Conservation (phyloP, 1,139 yeast species). For the Geotrichum aggregatum region DNA sequence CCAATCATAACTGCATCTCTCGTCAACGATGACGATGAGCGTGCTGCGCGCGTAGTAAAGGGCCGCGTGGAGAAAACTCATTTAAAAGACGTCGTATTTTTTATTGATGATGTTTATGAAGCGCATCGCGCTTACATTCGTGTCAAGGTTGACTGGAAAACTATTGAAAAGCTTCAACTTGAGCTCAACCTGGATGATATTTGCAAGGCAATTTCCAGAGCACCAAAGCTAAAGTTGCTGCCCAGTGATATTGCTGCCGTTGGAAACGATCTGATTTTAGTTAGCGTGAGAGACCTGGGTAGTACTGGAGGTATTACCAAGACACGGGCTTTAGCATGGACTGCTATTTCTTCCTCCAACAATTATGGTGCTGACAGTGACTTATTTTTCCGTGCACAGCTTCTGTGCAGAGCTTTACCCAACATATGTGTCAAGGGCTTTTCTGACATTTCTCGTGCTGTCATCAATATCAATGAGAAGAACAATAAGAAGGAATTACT, state of each 20-base stretch:
- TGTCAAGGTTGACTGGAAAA: constrained; percentile 73
- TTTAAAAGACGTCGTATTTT: constrained; percentile 78
- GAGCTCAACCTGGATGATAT: constrained; percentile 84
- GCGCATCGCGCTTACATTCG: constrained; percentile 75
- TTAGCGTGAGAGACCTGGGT: constrained; percentile 63
- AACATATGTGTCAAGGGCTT: constrained; percentile 88
- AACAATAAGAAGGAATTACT: constrained; percentile 83
- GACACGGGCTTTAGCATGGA: constrained; percentile 23
- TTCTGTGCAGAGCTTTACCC: constrained; percentile 78
- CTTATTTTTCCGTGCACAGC: constrained; percentile 84
- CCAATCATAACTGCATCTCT: constrained; percentile 94
- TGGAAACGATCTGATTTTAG: constrained; percentile 67
- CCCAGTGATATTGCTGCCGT: constrained; percentile 66
- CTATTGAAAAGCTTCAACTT: constrained; percentile 84
- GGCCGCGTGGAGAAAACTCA: constrained; percentile 94
- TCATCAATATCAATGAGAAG: constrained; percentile 80
- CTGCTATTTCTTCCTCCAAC: constrained; percentile 33
- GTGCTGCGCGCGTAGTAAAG: constrained; percentile 97
- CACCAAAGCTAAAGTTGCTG: constrained; percentile 84
- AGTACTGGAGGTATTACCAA: constrained; percentile 41
- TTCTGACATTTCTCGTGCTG: constrained; percentile 89
- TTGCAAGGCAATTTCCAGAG: constrained; percentile 72
- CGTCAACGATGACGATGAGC: constrained; percentile 90
- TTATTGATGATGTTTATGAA: constrained; percentile 89
- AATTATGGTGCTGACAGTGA: constrained; percentile 53